Evolutionary conservation across 2,329 filamentous ascomycete species (phyloP), one percentile per base, ranked within the genome.

Genomic region (Cadophora gregata): DNA sequence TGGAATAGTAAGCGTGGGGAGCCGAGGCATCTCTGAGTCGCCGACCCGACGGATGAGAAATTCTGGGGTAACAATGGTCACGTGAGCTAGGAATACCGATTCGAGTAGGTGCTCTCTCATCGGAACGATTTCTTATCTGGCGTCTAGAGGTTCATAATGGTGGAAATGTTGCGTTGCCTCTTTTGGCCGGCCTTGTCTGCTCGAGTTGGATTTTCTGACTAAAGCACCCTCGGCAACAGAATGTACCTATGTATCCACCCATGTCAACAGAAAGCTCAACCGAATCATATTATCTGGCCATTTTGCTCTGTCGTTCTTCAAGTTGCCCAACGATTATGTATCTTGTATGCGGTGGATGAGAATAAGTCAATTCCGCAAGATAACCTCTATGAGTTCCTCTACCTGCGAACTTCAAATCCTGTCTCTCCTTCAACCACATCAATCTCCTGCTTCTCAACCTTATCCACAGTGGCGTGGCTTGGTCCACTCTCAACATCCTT

Each of bases 401-500:
- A 71, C 29, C 42, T 53, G 42, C 63, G 66, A 63, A 92, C 81
- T 19, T 82, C 79, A 73, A 96, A 97, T 4, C 80, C 80, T n/a
- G 75, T 79, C 76, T 97, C 93, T 7, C 84, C 90, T 1, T 90
- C 84, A 51, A 90, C 84, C 0, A 86, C 74, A 0, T 88, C 85
- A 6, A 93, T 84, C 0, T 90, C 86, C 67, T 88, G 86, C 69
- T 88, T 87, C 69, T 94, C 90, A 8, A 97, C 80, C 72, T 90
- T 89, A 45, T 88, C 87, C 0, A 98, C 95, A 27, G 85, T 85
- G 1, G 94, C 89, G 64, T 87, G 83, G 0, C 83, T 81, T 0
- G 94, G 94, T 0, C 95, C 95, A 62, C 87, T 85, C 74, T 93
- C 85, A 56, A 97, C 81, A 69, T 93, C 88, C 72, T 90, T 87